These are phyloP conservation scores for Phytophthora rubi DNA, from an alignment of 352 stramenopile species.

Conservation along the genomic window DNA sequence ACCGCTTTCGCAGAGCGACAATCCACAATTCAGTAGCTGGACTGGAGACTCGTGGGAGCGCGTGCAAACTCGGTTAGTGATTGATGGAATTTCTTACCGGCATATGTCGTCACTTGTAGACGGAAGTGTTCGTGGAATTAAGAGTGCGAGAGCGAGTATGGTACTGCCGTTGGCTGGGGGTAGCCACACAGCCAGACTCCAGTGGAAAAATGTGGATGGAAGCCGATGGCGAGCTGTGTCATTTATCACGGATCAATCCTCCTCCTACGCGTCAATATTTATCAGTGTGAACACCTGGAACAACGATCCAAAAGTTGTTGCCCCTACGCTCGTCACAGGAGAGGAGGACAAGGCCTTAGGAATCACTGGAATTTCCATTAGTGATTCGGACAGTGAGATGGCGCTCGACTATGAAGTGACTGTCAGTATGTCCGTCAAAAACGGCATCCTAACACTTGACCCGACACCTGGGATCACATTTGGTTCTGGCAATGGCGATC, in stretches of 20 bases:
- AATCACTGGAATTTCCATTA: constrained; percentile 52
- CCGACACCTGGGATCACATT: constrained; percentile 72
- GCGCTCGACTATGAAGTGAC: constrained; percentile 67
- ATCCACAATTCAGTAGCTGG: constrained; percentile 68
- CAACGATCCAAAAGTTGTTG: constrained; percentile 65
- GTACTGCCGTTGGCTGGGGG: constrained; percentile 59
- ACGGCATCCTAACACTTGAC: constrained; percentile 59
- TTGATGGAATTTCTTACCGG: constrained; percentile 73
- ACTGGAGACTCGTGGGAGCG: constrained; percentile 52
- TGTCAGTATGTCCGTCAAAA: constrained; percentile 59
- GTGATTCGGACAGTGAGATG: constrained; percentile 57
- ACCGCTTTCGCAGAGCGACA: constrained; percentile 73
- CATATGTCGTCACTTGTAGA: constrained; percentile 77
- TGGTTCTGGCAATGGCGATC: constrained; percentile 48
- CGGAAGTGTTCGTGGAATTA: constrained; percentile 71
- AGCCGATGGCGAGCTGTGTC: constrained; percentile 70
- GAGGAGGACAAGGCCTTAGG: constrained; percentile 56
- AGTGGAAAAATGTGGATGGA: constrained; percentile 82
- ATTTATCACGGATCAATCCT: constrained; percentile 73
- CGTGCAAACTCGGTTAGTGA: constrained; percentile 64
- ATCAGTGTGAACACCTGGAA: constrained; percentile 73
- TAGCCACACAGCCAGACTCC: constrained; percentile 65
- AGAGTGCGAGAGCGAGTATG: constrained; percentile 75
- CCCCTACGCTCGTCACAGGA: constrained; percentile 41
- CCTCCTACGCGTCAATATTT: constrained; percentile 75